A percentile compares a stretch with the other conserved stretches of the same genome.
phyloP scores from a whole-genome alignment of 805 yeast genomes.

The Hanseniaspora mollemarum region DNA sequence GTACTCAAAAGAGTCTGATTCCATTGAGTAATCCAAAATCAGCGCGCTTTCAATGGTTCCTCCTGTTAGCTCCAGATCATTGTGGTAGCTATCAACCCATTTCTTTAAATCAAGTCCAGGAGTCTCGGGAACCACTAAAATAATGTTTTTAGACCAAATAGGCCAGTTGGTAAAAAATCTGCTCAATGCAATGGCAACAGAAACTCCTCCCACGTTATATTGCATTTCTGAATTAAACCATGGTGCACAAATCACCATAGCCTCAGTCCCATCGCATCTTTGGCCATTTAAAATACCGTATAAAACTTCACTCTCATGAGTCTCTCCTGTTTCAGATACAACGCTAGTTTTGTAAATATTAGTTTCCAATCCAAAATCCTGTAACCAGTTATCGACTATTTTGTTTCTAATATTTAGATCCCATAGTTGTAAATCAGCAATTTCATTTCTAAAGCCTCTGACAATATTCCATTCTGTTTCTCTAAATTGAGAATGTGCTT shows the following conservation, averaged over 20 bases:
- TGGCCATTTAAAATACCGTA: slow-evolving; percentile 87
- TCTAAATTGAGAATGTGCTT: slow-evolving; percentile 80
- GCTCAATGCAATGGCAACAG: slow-evolving; percentile 60
- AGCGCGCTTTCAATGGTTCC: slow-evolving; percentile 90
- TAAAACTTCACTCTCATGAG: slow-evolving; percentile 24
- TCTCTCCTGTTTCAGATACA: not conserved
- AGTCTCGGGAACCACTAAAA: slow-evolving; percentile 70
- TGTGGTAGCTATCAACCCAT: slow-evolving; percentile 94
- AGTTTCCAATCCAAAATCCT: slow-evolving; percentile 62
- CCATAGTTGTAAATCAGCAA: slow-evolving; percentile 30
- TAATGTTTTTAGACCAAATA: slow-evolving; percentile 89
- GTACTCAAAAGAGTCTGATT: slow-evolving; percentile 55
- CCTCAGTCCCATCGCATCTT: slow-evolving; percentile 90
- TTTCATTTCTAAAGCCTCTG: slow-evolving; percentile 58
- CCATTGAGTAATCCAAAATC: slow-evolving; percentile 64
- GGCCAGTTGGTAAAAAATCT: slow-evolving; percentile 77
- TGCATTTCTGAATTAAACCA: slow-evolving; percentile 36
- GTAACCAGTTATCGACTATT: slow-evolving; percentile 47
- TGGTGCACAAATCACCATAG: slow-evolving; percentile 82
- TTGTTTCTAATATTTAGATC: slow-evolving; percentile 33
- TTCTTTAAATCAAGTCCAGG: slow-evolving; percentile 55
- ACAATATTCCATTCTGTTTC: slow-evolving; percentile 90
- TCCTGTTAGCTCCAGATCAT: slow-evolving; percentile 71
- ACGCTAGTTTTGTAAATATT: slow-evolving; percentile 37
- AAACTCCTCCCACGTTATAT: slow-evolving; percentile 68